These are phyloP conservation scores for Leucosporidium scottii DNA, from an alignment of 768 basidiomycete genomes.

Conservation along the genomic window DNA sequence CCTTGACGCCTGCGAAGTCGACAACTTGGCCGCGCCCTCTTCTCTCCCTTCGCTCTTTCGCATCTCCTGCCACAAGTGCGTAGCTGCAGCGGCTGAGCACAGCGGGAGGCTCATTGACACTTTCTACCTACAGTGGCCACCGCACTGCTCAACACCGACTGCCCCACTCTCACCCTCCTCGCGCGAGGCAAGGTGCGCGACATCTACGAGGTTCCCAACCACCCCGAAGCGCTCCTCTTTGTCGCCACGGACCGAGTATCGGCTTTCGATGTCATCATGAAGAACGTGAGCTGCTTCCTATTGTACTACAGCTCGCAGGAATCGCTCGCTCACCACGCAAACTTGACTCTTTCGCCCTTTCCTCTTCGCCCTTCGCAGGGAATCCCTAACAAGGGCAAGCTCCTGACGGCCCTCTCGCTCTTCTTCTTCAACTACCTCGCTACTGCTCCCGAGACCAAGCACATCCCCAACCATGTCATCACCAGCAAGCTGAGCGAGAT, in stretches of 20 bases:
- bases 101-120: too few species aligned
- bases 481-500: constrained; percentile 69
- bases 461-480: constrained; percentile 62
- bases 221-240: constrained; percentile 62
- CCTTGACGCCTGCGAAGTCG: too few species aligned
- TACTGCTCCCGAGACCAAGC: constrained; percentile 46
- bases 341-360: background rate
- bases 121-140: background rate
- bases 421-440: constrained; percentile 89
- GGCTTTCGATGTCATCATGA: constrained; percentile 90
- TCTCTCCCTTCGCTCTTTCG: too few species aligned
- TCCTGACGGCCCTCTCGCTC: constrained; percentile 79
- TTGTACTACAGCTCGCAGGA: background rate
- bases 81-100: too few species aligned
- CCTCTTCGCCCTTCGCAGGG: constrained; percentile 51
- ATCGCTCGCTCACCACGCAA: background rate
- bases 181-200: constrained; percentile 95
- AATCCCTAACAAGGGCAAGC: constrained; percentile 84
- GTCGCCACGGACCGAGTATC: constrained; percentile 94
- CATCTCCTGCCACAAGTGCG: too few species aligned
- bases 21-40: too few species aligned
- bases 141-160: constrained; percentile 26
- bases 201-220: constrained; percentile 70
- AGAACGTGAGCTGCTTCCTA: constrained; percentile 59
- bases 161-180: constrained; percentile 47